Evolutionary conservation across 768 basidiomycete species (phyloP).

Genomic region (Pisolithus tinctorius): DNA sequence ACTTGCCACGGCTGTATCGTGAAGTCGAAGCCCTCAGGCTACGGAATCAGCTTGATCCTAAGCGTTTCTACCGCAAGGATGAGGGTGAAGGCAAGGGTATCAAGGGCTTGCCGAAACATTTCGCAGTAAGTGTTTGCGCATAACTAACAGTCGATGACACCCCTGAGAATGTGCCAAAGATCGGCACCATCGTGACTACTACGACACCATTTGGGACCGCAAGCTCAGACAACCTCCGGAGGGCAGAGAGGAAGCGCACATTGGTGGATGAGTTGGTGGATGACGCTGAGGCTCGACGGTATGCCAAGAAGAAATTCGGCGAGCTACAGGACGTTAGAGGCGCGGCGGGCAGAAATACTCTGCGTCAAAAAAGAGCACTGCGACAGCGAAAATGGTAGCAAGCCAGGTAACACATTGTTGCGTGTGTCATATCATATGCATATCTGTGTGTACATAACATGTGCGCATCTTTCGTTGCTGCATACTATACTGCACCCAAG

Average conservation of each 20-base stretch:
- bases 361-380: slow-evolving; percentile 55
- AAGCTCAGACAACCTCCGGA: slow-evolving; percentile 64
- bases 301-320: slow-evolving; percentile 89
- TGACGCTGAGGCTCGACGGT: slow-evolving; percentile 78
- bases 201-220: slow-evolving; percentile 66
- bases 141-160: neutral
- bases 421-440: slow-evolving; percentile 24
- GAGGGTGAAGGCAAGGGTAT: slow-evolving; percentile 80
- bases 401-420: neutral
- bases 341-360: slow-evolving; percentile 63
- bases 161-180: slow-evolving; percentile 34
- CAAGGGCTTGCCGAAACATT: slow-evolving; percentile 81
- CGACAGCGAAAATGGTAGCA: slow-evolving; percentile 66
- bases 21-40: slow-evolving; percentile 86
- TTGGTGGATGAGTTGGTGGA: slow-evolving; percentile 86
- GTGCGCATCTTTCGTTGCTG: slow-evolving; percentile 10
- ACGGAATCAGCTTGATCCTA: slow-evolving; percentile 85
- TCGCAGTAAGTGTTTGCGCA: slow-evolving; percentile 56
- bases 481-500: slow-evolving; percentile 13
- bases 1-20: slow-evolving; percentile 69
- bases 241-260: slow-evolving; percentile 68
- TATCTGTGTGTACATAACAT: slow-evolving; percentile 24
- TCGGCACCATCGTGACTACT: slow-evolving; percentile 72
- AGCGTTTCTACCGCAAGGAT: slow-evolving; percentile 85
- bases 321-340: slow-evolving; percentile 65